Base-by-base conservation (phyloP, 1,139 yeast genomes). In the Ashbya aceris region DNA sequence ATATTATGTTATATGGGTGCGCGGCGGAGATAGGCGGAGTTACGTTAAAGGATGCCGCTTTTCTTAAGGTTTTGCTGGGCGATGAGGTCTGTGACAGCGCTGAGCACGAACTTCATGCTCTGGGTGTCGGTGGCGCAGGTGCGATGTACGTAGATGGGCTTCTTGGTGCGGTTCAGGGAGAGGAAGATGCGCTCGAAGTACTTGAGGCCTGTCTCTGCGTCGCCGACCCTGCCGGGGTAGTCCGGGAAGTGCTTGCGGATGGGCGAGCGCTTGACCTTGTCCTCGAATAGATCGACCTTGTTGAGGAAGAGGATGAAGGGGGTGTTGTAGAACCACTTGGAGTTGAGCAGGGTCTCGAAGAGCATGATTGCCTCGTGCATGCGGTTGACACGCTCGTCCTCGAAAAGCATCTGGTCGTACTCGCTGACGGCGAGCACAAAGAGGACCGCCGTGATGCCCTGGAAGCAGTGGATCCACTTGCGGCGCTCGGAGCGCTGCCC, bases 391-490 rank as follows among this genome's bases (percentile, higher is more conserved):
- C 82, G 64, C 52, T 80, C 86, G 62, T 91, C 97, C 62, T 91
- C 99, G 66, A 84, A 85, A 38, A 91, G 65, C 68, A 75, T 79
- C 62, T 91, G 96, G 64, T 91, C 97, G 60, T 85, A 91, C 64
- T 91, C 98, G 38, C 87, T 79, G 30, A 87, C 79, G 0, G 97
- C 96, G 26, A 84, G 75, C n/a, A 91, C 96, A 63, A 87, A 91
- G 31, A 91, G 64, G 1, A 93, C 81, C 1, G 95, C 86, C 0
- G 95, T 83, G 43, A 91, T 87, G 50, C 84, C 86, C 56, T 89
- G 94, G 64, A 93, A 91, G 58, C 95, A 85, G 60, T 89, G 96
- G 47, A 91, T 84, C 98, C 98, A 91, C 60, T 91, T 91, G 52
- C 81, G 79, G 45, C 98, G 74, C 64, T 91, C 98, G 33, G 89